A percentile compares a stretch with the other conserved stretches of the same genome.
These are phyloP conservation scores for Stemphylium vesicarium DNA, from an alignment of 2,329 filamentous ascomycete genomes.

Conservation along the genomic window DNA sequence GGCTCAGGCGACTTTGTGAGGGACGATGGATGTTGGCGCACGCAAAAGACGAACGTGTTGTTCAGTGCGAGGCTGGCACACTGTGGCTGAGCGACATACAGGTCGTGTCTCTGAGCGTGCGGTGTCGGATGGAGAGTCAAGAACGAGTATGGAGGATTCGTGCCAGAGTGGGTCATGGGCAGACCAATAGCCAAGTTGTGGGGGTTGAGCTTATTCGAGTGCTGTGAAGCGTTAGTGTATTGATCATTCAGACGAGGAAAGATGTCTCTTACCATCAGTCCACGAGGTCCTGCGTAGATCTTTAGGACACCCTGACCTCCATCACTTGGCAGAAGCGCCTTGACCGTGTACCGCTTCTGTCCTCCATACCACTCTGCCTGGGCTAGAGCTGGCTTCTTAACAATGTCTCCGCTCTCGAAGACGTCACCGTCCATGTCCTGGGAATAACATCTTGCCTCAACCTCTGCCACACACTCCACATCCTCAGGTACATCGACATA, in stretches of 20 bases:
- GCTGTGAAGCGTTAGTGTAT: conserved; percentile 51
- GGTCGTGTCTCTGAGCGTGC: conserved; percentile 94
- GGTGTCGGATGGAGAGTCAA: conserved; percentile 92
- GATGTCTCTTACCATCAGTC: conserved; percentile 71
- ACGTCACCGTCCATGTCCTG: conserved; percentile 87
- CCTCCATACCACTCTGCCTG: conserved; percentile 92
- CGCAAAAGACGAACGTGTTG: conserved; percentile 97
- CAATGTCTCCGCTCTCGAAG: conserved; percentile 87
- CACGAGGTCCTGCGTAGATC: conserved; percentile 90
- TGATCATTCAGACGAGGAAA: neutral
- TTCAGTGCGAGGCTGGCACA: conserved; percentile 87
- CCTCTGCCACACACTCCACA: conserved; percentile 89
- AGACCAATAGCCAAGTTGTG: conserved; percentile 88
- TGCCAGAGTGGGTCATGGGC: conserved; percentile 87
- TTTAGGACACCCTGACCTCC: conserved; percentile 88
- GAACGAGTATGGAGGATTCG: conserved; percentile 95
- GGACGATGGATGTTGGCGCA: conserved; percentile 86
- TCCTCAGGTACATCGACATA: conserved; percentile 87
- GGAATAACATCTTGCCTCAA: conserved; percentile 81
- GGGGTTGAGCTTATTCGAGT: conserved; percentile 94
- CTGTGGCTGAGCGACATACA: conserved; percentile 96
- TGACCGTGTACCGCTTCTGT: conserved; percentile 89
- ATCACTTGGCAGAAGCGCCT: conserved; percentile 88
- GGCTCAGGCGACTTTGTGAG: conserved; percentile 47
- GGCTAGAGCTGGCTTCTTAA: conserved; percentile 84